phyloP scores from a whole-genome alignment of 2,329 filamentous ascomycete species.

The Coniochaeta ligniaria region DNA sequence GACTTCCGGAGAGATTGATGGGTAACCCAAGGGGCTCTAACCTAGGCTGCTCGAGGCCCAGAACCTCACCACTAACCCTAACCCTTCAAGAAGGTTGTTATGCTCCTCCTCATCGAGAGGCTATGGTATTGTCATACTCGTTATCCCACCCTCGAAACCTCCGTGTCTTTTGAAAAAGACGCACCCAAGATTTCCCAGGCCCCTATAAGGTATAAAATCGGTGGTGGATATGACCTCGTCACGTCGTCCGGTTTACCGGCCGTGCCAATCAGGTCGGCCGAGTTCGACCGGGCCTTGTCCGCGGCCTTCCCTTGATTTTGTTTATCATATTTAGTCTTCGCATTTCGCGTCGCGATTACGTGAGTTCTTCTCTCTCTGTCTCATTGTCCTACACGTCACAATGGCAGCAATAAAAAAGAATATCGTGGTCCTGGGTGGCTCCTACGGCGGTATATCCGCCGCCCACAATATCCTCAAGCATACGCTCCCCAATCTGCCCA shows the following conservation, averaged over 20 bases:
- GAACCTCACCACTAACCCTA: no score
- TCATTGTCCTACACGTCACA: neutral
- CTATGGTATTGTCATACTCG: no score
- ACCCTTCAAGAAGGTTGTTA: no score
- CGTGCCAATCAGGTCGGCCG: neutral
- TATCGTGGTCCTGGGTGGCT: slow-evolving; percentile 46
- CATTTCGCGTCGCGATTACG: neutral
- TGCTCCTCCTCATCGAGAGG: no score
- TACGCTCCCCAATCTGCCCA: slow-evolving; percentile 31
- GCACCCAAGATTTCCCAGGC: no score
- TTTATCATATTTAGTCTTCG: neutral
- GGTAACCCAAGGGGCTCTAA: no score
- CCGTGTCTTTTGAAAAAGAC: no score
- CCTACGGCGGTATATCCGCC: slow-evolving; percentile 41
- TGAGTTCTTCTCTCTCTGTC: neutral
- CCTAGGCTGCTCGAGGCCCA: no score
- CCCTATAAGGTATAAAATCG: no score
- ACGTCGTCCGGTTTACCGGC: neutral
- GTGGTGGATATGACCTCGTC: neutral
- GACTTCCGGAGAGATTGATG: no score
- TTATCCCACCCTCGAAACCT: no score
- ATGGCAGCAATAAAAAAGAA: slow-evolving; percentile 16
- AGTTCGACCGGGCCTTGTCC: neutral
- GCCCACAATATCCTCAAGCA: slow-evolving; percentile 49
- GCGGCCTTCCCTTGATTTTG: neutral